Evolutionary conservation across 1,284 basidiomycete species (phyloP), one percentile per base, ranked within the genome.

Genomic region (Abortiporus biennis): DNA sequence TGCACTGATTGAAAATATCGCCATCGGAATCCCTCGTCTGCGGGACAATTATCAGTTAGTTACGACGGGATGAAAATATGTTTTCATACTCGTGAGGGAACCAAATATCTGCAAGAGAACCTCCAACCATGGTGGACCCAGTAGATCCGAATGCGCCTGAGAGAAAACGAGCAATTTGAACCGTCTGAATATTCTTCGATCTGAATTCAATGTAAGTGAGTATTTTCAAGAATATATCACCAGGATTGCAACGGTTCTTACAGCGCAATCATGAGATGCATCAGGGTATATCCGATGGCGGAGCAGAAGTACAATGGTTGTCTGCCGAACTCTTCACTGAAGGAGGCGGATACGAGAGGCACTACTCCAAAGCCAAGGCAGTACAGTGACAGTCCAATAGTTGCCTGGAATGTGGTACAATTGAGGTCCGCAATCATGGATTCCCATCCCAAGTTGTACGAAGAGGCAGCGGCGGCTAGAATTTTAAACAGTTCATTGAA

Each of bases 311-410:
- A 90, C 12, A 88, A 62, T 22, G 81, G 81, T 40, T 74, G 75
- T 25, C 87, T 62, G 1, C 87, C 87, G 48, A 87, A 78, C 54
- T 90, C 87, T 56, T 90, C 87, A 46, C 80, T 83, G 47, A 89
- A 74, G 1, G 86, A 82, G 0, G 85, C 80, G 0, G 82, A 71
- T 2, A 87, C 66, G 8, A 91, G 70, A 0, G 88, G 88, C 2
- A 80, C 70, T 15, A 86, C 47, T 1, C 70, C 81, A 49, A 88
- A 90, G 1, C 85, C 86, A 22, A 87, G 63, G 3, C 76, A 69
- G 58, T 74, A 89, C 23, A 78, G 64, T 45, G 71, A 76, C 27
- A 81, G 63, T 0, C 76, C 86, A 17, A 77, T 62, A 2, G 76
- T 79, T 3, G 77, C 78, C 52, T 80, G 71, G 29, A 79, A 70